A percentile compares a stretch with the other conserved stretches of the same genome.
These are phyloP conservation scores for Phytopythium litorale DNA, from an alignment of 352 stramenopile genomes.

Conservation along the genomic window DNA sequence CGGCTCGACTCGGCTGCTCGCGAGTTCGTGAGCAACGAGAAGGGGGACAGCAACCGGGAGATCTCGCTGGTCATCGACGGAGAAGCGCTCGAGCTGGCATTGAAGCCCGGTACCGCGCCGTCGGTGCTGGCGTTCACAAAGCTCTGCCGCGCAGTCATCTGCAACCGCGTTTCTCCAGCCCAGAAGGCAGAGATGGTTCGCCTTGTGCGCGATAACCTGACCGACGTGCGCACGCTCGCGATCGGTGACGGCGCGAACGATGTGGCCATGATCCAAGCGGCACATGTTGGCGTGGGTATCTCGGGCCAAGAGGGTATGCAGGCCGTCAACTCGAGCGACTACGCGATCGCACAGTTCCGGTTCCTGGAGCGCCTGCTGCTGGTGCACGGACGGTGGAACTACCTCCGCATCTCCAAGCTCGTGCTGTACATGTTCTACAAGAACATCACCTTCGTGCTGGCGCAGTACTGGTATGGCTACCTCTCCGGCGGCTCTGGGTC, in stretches of 20 bases:
- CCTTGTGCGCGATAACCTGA: conserved; percentile 60
- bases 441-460: conserved; percentile 90
- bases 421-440: conserved; percentile 95
- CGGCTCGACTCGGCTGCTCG: conserved; percentile 35
- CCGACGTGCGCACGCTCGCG: conserved; percentile 60
- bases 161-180: conserved; percentile 79
- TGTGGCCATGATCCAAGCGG: conserved; percentile 93
- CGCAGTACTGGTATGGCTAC: conserved; percentile 91
- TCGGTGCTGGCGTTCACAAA: conserved; percentile 68
- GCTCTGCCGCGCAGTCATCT: conserved; percentile 76
- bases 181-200: conserved; percentile 85
- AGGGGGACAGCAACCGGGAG: conserved; percentile 31
- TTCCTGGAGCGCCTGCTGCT: conserved; percentile 89
- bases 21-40: conserved; percentile 43
- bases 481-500: conserved; percentile 91
- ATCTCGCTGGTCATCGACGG: conserved; percentile 72
- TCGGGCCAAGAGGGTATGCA: conserved; percentile 94
- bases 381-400: conserved; percentile 91
- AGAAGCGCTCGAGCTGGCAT: conserved; percentile 61
- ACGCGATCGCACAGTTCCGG: conserved; percentile 92
- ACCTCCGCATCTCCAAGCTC: conserved; percentile 89
- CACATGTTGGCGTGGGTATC: conserved; percentile 92
- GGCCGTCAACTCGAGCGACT: conserved; percentile 93
- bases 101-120: conserved; percentile 36
- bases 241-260: conserved; percentile 95